Evolutionary conservation across 202 grass and related monocot species (phyloP), one percentile per base, ranked within the genome.

Genomic region (Panicum virgatum): DNA sequence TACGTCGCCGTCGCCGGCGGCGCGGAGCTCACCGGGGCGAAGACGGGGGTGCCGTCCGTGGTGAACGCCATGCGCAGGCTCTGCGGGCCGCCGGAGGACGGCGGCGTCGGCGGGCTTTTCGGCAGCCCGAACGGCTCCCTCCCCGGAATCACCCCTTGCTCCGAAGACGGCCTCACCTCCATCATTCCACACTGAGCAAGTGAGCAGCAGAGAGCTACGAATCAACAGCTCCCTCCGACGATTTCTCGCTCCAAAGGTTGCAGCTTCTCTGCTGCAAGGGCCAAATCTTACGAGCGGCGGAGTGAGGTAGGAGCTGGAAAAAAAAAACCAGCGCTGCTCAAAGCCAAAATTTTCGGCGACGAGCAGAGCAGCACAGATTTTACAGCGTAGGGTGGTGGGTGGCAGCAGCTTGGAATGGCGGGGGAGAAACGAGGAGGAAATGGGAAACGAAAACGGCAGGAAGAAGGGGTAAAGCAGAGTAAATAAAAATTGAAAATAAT

Each of bases 161-260:
- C 96, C 73, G 93, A 87, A 5, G 88, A 83, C 47, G 87, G 57
- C 87, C 96, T 92, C 80, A 94, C 89, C 83, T 99, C 93, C 96
- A 96, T 99, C 88, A 87, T 90, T 58, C 88, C 88, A 70, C 75
- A 72, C 69, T 12, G 6, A 43, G 52, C 36, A 58, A 69, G 51
- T 42, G 47, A 10, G 38, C 38, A 2, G 36, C 43, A 57, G 48
- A 78, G n/a, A 76, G 66, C 72, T 69, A 44, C 52, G 60, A 85
- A 73, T 69, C 40, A 66, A 27, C 62, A 81, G 50, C 62, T 69
- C 18, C 6, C 26, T 12, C 29, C 73, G 20, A 36, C 44, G 10
- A 69, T 36, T 75, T 75, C 84, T 86, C 40, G 69, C 27, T 67
- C 69, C 14, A 11, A 80, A 66, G 37, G 15, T 20, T 16, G 58